Conservation (phyloP, 208 protist species). For the Polymyxa betae region DNA sequence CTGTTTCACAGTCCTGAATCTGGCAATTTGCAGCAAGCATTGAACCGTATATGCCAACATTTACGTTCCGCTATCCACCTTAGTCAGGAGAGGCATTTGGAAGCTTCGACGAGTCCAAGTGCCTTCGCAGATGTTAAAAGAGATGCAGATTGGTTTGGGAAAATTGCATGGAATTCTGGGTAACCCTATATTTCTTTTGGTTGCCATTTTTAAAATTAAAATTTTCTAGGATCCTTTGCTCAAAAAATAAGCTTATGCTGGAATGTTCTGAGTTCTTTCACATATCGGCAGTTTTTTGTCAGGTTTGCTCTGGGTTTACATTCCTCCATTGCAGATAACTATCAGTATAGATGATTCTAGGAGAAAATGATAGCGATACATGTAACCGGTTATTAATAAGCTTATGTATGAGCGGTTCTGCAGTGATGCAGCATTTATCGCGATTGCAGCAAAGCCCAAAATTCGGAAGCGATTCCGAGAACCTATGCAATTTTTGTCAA, state of each 20-base stretch:
- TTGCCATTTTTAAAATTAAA: not conserved
- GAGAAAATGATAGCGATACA: not conserved
- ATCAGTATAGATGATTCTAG: not conserved
- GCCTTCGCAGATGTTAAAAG: too few species aligned
- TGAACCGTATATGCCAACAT: not conserved
- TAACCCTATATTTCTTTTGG: not conserved
- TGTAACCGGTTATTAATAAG: not conserved
- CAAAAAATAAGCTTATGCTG: not conserved
- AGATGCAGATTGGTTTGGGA: not conserved
- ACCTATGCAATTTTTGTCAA: not conserved
- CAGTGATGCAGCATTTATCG: not conserved
- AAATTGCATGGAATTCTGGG: not conserved
- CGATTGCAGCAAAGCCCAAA: not conserved
- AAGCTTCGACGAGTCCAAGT: not conserved
- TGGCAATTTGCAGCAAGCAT: not conserved
- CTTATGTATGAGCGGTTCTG: slow-evolving; percentile 12
- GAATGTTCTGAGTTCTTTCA: not conserved
- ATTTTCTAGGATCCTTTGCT: not conserved
- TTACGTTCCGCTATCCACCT: not conserved
- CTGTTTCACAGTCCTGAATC: not conserved
- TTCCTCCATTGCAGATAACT: not conserved
- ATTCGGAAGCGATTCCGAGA: not conserved
- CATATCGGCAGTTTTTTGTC: not conserved
- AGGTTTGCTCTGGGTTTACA: not conserved
- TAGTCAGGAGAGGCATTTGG: not conserved